Percentiles rank a stretch among this genome's conserved stretches.
phyloP scores from a whole-genome alignment of 1,284 basidiomycete species.

The Ganoderma lucidum region DNA sequence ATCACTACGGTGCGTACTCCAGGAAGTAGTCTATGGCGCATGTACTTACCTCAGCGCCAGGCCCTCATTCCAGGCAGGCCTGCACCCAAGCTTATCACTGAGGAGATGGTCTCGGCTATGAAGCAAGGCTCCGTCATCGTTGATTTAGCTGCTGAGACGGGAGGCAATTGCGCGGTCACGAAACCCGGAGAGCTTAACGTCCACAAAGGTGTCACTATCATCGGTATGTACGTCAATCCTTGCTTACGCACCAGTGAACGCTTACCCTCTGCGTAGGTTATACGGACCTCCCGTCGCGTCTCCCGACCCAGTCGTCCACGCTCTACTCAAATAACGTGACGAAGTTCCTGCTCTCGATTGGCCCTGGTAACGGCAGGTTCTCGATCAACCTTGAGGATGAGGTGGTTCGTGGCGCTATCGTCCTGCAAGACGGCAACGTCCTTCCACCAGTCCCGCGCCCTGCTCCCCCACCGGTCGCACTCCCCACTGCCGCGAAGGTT shows the following conservation, averaged over 20 bases:
- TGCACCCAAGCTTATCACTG: slow-evolving; percentile 83
- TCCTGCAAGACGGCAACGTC: slow-evolving; percentile 72
- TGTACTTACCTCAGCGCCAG: slow-evolving; percentile 41
- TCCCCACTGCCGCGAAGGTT: slow-evolving; percentile 58
- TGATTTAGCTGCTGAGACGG: slow-evolving; percentile 85
- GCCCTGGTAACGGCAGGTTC: slow-evolving; percentile 61
- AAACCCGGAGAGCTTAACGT: slow-evolving; percentile 74
- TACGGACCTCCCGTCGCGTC: slow-evolving; percentile 82
- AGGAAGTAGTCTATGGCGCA: neutral
- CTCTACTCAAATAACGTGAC: slow-evolving; percentile 91
- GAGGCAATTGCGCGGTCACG: slow-evolving; percentile 86
- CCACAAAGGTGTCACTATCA: slow-evolving; percentile 79
- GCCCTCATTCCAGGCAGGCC: slow-evolving; percentile 85
- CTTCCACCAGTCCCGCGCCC: slow-evolving; percentile 73
- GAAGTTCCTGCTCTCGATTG: slow-evolving; percentile 84
- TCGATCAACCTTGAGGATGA: slow-evolving; percentile 80
- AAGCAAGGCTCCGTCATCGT: slow-evolving; percentile 89
- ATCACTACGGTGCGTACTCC: slow-evolving; percentile 70
- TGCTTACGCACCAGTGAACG: neutral
- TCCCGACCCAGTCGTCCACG: slow-evolving; percentile 87
- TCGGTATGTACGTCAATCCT: slow-evolving; percentile 55
- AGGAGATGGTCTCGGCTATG: slow-evolving; percentile 87
- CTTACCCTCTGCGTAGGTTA: slow-evolving; percentile 57
- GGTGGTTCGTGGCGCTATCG: slow-evolving; percentile 82
- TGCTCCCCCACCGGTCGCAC: slow-evolving; percentile 62